Evolutionary conservation across 1,284 basidiomycete genomes (phyloP), one percentile per base, ranked within the genome.

Genomic region (Malassezia equina): DNA sequence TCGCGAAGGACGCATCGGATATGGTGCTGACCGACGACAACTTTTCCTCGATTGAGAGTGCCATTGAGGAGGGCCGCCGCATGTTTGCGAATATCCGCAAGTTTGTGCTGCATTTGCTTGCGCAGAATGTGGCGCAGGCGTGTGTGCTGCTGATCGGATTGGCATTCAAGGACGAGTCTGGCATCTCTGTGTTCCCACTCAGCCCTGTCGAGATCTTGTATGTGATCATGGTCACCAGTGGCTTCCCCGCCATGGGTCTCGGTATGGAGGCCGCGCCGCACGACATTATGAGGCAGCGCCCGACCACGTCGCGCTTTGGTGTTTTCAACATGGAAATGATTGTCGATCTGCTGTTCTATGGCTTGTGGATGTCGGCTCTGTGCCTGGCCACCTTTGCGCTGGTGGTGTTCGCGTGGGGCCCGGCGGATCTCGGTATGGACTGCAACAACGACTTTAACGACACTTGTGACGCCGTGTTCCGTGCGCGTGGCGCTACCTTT

Each of bases 11-110:
- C 54, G 78, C 78, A 6, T 78, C 81, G 15, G 82, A 83, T 68
- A 77, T 85, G 45, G 83, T 85, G 0, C 76, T 85, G 47, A 80
- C 81, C 28, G 82, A 85, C 67, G 83, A 86, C 76, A 84, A 86
- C 76, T 86, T 86, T 69, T 81, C 82, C 36, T 82, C 81, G 21
- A 85, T 85, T 63, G 80, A 80, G 19, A 79, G 81, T 52, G 84
- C 84, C 9, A 80, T 86, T 61, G 77, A 80, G 56, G 83, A 85
- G 67, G 84, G 84, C 23, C 80, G 84, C 48, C 76, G 78, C 41
- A 65, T 80, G 50, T 78, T 79, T 55, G 75, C 67, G 59, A 76
- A 75, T 60, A 75, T 76, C 48, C 56, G 60, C 21, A 69, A 72
- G 44, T 76, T 76, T 36, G 19, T 77, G 82, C 23, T 78, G 46